Conservation (phyloP, 2,329 filamentous ascomycete genomes). For the Blumeria hordei region DNA sequence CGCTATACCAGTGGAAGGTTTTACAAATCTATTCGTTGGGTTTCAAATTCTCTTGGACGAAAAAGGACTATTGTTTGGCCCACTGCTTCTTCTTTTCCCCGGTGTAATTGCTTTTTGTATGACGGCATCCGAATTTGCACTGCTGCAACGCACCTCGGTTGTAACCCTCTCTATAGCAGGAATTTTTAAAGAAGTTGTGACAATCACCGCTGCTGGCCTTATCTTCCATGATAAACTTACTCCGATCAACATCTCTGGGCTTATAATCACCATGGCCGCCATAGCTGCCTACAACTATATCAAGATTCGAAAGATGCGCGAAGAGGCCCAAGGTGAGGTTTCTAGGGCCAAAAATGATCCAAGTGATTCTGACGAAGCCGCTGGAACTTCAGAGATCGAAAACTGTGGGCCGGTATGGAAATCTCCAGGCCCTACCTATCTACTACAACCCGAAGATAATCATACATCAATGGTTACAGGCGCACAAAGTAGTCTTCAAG, state of each 20-base stretch:
- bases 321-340: slow-evolving; percentile 36
- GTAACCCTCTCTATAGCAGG: slow-evolving; percentile 91
- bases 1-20: slow-evolving; percentile 68
- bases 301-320: slow-evolving; percentile 74
- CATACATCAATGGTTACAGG: too few species aligned
- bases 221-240: slow-evolving; percentile 80
- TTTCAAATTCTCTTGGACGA: slow-evolving; percentile 35
- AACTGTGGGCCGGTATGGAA: too few species aligned
- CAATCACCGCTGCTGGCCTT: slow-evolving; percentile 66
- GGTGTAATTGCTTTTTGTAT: slow-evolving; percentile 83
- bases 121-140: slow-evolving; percentile 87
- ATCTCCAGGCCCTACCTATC: too few species aligned
- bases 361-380: slow-evolving; percentile 7
- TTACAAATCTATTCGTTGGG: slow-evolving; percentile 40
- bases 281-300: slow-evolving; percentile 87
- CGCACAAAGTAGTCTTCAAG: too few species aligned
- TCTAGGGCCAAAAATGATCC: slow-evolving; percentile 14
- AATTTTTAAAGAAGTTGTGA: slow-evolving; percentile 97
- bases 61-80: slow-evolving; percentile 42
- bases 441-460: too few species aligned
- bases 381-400: too few species aligned
- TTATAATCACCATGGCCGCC: slow-evolving; percentile 68
- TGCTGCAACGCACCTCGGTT: slow-evolving; percentile 83
- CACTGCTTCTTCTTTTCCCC: slow-evolving; percentile 64
- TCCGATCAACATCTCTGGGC: slow-evolving; percentile 61